phyloP scores from a whole-genome alignment of 345 rosid species.

The Arabis hirsuta region DNA sequence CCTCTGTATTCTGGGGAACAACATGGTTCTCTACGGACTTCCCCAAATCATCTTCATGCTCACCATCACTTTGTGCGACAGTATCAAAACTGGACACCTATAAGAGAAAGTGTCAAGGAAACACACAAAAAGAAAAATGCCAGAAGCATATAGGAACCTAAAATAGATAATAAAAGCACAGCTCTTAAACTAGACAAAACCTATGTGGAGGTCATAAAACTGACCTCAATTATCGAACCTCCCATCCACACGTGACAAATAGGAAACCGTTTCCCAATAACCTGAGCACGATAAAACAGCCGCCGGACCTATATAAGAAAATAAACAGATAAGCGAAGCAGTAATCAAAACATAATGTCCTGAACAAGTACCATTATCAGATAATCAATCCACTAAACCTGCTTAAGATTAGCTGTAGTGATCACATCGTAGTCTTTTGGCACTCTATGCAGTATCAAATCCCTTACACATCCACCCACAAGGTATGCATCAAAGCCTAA shows the following conservation, averaged over 20 bases:
- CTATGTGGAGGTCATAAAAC: background rate
- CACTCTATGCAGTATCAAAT: slow-evolving; percentile 66
- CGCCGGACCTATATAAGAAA: slow-evolving; percentile 53
- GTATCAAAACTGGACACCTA: slow-evolving; percentile 95
- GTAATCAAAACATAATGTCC: slow-evolving; percentile 9
- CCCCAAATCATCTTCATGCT: slow-evolving; percentile 26
- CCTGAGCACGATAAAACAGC: slow-evolving; percentile 54
- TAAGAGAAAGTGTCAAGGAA: slow-evolving; percentile 18
- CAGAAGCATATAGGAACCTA: slow-evolving; percentile 16
- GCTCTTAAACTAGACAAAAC: slow-evolving; percentile 1
- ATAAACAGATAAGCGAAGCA: slow-evolving; percentile 30
- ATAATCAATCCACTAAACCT: slow-evolving; percentile 51
- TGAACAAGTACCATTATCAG: background rate
- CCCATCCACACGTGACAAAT: slow-evolving; percentile 69
- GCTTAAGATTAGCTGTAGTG: slow-evolving; percentile 77
- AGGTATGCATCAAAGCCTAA: slow-evolving; percentile 84
- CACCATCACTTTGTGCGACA: slow-evolving; percentile 44
- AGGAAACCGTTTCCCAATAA: slow-evolving; percentile 81
- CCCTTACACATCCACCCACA: slow-evolving; percentile 98
- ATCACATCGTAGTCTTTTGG: slow-evolving; percentile 97
- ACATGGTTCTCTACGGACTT: slow-evolving; percentile 9
- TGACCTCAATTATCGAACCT: slow-evolving; percentile 78
- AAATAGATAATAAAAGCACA: slow-evolving; percentile 6
- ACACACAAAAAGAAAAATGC: background rate
- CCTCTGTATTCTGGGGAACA: slow-evolving; percentile 35